Percentiles rank a stretch among this genome's conserved stretches.
Evolutionary conservation across 2,329 filamentous ascomycete species (phyloP).

Genomic region (Thielaviopsis musarum): DNA sequence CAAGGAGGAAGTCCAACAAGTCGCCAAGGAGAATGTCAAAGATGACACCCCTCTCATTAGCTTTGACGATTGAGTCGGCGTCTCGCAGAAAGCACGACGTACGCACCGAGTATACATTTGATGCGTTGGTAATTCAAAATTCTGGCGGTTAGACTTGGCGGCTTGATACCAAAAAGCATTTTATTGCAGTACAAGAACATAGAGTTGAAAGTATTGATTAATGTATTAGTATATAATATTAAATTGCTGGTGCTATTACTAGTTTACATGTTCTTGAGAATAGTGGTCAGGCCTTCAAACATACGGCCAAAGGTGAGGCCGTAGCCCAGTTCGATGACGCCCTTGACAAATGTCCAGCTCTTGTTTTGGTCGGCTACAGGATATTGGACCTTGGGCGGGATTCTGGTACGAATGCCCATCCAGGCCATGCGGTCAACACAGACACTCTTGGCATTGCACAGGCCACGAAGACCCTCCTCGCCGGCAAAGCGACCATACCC

Average conservation of each 20-base stretch:
- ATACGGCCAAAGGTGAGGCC: conserved; percentile 25
- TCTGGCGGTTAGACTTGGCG: too few species aligned
- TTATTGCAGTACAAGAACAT: background rate
- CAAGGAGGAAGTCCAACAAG: background rate
- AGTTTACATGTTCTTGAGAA: conserved; percentile 26
- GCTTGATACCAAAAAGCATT: background rate
- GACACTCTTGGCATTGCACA: conserved; percentile 80
- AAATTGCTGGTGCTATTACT: background rate
- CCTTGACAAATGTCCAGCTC: conserved; percentile 49
- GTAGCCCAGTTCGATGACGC: conserved; percentile 45
- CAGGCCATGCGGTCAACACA: conserved; percentile 56
- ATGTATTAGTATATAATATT: background rate
- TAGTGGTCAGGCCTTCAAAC: conserved; percentile 23
- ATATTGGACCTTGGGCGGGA: conserved; percentile 67
- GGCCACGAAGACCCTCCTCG: conserved; percentile 64
- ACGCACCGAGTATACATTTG: background rate
- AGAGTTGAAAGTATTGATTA: background rate
- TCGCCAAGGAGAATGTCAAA: background rate
- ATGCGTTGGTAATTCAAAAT: background rate
- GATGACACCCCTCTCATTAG: background rate
- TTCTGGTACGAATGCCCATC: conserved; percentile 52
- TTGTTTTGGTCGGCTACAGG: conserved; percentile 49
- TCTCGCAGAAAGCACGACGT: background rate
- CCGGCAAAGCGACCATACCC: conserved; percentile 90
- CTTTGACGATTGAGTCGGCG: background rate